A percentile compares a stretch with the other conserved stretches of the same genome.
Conservation (phyloP, 495 filamentous ascomycete genomes). For the Oleoguttula mirabilis region DNA sequence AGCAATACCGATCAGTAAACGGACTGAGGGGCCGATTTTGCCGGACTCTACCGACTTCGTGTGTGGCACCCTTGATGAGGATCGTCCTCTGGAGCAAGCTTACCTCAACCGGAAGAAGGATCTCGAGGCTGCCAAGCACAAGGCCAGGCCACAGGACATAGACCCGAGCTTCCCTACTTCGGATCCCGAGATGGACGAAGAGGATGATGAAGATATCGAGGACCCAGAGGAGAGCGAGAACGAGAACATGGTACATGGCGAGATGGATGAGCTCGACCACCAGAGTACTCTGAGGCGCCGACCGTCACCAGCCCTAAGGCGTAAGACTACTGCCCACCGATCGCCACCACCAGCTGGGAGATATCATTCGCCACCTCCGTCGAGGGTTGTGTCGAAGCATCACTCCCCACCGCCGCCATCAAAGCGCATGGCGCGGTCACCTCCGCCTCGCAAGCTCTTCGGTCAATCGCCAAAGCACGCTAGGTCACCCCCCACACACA, state of each 20-base stretch:
- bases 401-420: conserved; percentile 15
- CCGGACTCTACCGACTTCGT: conserved; percentile 98
- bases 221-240: conserved; percentile 45
- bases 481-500: conserved; percentile 42
- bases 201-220: conserved; percentile 50
- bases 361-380: conserved; percentile 6
- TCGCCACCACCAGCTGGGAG: conserved; percentile 15
- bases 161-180: conserved; percentile 94
- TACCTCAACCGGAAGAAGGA: conserved; percentile 79
- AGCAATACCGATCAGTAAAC: conserved; percentile 44
- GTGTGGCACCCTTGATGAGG: conserved; percentile 91
- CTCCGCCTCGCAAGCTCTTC: conserved; percentile 52
- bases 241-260: conserved; percentile 32
- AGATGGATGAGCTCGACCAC: conserved; percentile 23
- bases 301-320: conserved; percentile 26
- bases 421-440: conserved; percentile 14
- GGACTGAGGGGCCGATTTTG: conserved; percentile 45
- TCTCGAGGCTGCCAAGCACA: conserved; percentile 65
- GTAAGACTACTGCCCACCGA: conserved; percentile 38
- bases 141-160: conserved; percentile 79
- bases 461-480: conserved; percentile 56
- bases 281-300: not conserved
- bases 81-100: conserved; percentile 81
- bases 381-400: not conserved
- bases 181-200: conserved; percentile 64